These are phyloP conservation scores for Candida taoyuanica DNA, from an alignment of 805 yeast genomes.

Conservation along the genomic window DNA sequence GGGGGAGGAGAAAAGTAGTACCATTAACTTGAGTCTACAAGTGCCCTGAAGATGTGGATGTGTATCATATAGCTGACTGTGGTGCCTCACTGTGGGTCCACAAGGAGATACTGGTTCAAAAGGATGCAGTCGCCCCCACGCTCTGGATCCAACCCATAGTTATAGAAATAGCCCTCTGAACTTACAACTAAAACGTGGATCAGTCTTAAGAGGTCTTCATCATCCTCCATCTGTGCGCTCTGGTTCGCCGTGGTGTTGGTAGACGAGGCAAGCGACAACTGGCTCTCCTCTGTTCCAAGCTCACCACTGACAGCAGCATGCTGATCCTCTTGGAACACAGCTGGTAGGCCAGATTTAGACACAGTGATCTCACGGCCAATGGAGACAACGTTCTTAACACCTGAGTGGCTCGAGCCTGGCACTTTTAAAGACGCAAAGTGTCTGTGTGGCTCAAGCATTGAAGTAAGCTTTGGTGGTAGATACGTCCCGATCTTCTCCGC, in stretches of 20 bases:
- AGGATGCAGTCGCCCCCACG: slow-evolving; percentile 91
- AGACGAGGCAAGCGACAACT: neutral
- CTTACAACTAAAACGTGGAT: slow-evolving; percentile 67
- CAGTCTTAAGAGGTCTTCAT: slow-evolving; percentile 29
- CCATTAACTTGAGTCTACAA: too few species aligned
- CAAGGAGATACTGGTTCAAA: slow-evolving; percentile 61
- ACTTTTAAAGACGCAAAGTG: slow-evolving; percentile 88
- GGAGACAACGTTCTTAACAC: slow-evolving; percentile 44
- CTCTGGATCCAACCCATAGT: slow-evolving; percentile 77
- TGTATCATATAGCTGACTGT: neutral
- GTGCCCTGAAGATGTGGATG: too few species aligned
- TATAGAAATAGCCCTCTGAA: slow-evolving; percentile 73
- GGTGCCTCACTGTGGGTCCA: slow-evolving; percentile 10
- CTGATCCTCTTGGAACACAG: slow-evolving; percentile 15
- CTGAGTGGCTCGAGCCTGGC: slow-evolving; percentile 52
- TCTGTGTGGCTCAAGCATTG: slow-evolving; percentile 83
- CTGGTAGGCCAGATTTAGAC: slow-evolving; percentile 22
- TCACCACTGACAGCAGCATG: neutral
- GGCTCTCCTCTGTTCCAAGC: neutral
- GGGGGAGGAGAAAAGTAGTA: too few species aligned
- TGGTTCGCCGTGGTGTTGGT: neutral
- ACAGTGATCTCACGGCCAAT: slow-evolving; percentile 34
- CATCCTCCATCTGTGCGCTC: slow-evolving; percentile 12
- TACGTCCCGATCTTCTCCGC: slow-evolving; percentile 89
- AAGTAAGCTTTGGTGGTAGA: slow-evolving; percentile 72